These are phyloP conservation scores for Fusarium burgessii DNA, from an alignment of 2,329 filamentous ascomycete species.

Conservation along the genomic window DNA sequence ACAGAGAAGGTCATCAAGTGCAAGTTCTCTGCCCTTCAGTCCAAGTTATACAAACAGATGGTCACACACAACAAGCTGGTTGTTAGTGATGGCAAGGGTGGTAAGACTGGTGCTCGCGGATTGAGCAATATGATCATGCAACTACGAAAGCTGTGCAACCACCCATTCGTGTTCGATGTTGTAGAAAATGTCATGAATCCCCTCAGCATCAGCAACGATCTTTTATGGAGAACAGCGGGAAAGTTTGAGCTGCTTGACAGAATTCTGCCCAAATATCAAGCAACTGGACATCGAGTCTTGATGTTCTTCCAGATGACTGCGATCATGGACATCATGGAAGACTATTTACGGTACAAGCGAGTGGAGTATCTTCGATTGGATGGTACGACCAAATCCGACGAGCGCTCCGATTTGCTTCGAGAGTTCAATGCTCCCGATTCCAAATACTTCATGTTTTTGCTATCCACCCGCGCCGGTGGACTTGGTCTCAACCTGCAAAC, in stretches of 20 bases:
- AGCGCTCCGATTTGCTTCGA: conserved; percentile 89
- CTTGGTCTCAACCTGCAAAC: conserved; percentile 97
- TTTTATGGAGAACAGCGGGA: conserved; percentile 93
- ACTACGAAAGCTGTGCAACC: conserved; percentile 97
- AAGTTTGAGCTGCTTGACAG: conserved; percentile 97
- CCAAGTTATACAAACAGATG: conserved; percentile 97
- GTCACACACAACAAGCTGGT: conserved; percentile 94
- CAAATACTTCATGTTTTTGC: conserved; percentile 95
- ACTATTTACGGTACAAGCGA: conserved; percentile 87
- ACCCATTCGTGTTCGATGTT: conserved; percentile 98
- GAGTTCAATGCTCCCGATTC: conserved; percentile 92
- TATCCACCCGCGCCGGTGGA: conserved; percentile 99
- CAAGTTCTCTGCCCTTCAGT: conserved; percentile 94
- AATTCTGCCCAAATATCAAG: conserved; percentile 91
- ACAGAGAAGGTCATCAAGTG: conserved; percentile 99
- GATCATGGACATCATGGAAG: conserved; percentile 99
- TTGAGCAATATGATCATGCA: conserved; percentile 99
- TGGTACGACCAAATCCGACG: conserved; percentile 96
- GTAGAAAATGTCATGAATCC: conserved; percentile 99
- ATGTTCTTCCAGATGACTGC: conserved; percentile 99
- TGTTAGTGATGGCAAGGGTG: conserved; percentile 94
- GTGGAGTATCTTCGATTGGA: conserved; percentile 92
- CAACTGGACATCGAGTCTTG: conserved; percentile 90
- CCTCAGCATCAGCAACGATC: conserved; percentile 85
- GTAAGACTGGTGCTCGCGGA: conserved; percentile 92